Evolutionary conservation across 2,329 filamentous ascomycete genomes (phyloP).

Genomic region (Exophiala sp.): DNA sequence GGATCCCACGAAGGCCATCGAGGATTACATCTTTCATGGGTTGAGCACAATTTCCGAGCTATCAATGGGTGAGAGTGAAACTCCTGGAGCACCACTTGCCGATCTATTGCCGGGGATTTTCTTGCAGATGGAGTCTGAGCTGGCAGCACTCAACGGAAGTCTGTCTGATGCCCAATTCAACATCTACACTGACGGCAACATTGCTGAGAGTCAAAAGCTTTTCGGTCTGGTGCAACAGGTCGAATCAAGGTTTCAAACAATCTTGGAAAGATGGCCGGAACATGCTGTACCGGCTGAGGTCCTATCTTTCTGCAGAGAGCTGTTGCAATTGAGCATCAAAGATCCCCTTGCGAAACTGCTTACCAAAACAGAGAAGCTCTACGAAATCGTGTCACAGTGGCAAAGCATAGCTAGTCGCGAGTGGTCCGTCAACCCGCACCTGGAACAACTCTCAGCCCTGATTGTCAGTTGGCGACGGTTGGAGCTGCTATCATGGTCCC

Average conservation of each 20-base stretch:
- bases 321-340: conserved; percentile 67
- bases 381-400: conserved; percentile 85
- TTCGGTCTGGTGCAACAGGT: conserved; percentile 64
- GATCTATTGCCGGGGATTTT: conserved; percentile 60
- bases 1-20: conserved; percentile 32
- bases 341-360: conserved; percentile 84
- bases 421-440: conserved; percentile 62
- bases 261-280: conserved; percentile 59
- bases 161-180: conserved; percentile 56
- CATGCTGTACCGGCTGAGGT: conserved; percentile 79
- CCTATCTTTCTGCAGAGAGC: conserved; percentile 63
- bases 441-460: conserved; percentile 70
- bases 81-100: conserved; percentile 6
- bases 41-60: conserved; percentile 33
- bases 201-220: conserved; percentile 67
- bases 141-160: conserved; percentile 44
- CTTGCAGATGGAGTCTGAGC: conserved; percentile 58
- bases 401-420: conserved; percentile 82
- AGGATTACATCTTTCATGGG: conserved; percentile 30
- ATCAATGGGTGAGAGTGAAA: conserved; percentile 24
- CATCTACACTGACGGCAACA: conserved; percentile 80
- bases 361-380: conserved; percentile 79
- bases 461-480: conserved; percentile 86
- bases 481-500: conserved; percentile 87
- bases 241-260: conserved; percentile 63